Conservation (phyloP, 179 eudicot species). For the Drosera spatulata region DNA sequence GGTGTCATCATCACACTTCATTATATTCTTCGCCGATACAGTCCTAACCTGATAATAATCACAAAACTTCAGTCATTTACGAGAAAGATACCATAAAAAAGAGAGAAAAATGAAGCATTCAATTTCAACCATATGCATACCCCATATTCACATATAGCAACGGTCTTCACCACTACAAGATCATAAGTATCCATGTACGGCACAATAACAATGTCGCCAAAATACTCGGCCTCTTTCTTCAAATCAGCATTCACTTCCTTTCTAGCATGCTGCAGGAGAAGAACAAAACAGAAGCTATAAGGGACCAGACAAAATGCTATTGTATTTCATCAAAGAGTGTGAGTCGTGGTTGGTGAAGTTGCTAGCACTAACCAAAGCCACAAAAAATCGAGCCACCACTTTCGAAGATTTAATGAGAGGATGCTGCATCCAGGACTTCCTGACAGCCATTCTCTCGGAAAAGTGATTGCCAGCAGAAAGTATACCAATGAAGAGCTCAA, state of each 20-base stretch:
- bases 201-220: conserved; percentile 80
- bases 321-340: too few relatives aligned
- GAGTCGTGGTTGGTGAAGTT: too few relatives aligned
- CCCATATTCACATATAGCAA: conserved; percentile 91
- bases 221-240: conserved; percentile 76
- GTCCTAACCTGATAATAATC: conserved; percentile 50
- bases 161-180: conserved; percentile 84
- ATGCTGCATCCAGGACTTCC: conserved; percentile 94
- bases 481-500: conserved; percentile 80
- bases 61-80: background rate
- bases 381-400: conserved; percentile 86
- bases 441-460: conserved; percentile 93
- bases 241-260: conserved; percentile 80
- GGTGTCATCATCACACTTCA: conserved; percentile 94
- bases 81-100: background rate
- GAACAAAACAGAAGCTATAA: background rate
- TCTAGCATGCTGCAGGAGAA: conserved; percentile 51
- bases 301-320: too few relatives aligned
- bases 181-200: conserved; percentile 90
- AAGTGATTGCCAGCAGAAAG: conserved; percentile 97
- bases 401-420: conserved; percentile 52
- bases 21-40: conserved; percentile 60
- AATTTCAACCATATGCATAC: conserved; percentile 19
- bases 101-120: background rate
- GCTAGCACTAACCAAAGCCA: conserved; percentile 66